Base-by-base conservation (phyloP, 169 alveolate species). In the Theileria orientalis region DNA sequence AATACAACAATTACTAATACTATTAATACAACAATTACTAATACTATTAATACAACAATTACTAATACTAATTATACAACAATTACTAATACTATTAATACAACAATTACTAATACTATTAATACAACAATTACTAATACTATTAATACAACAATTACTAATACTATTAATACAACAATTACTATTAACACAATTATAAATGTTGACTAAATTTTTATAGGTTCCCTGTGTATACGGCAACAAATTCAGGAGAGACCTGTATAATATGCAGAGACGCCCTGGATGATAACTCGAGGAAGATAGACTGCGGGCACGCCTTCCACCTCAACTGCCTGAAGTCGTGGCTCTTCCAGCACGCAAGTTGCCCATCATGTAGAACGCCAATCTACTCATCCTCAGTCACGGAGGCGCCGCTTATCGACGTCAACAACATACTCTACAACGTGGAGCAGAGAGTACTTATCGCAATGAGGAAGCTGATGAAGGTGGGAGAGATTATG, bases 221-320 rank as follows among this genome's bases (percentile, higher is more conserved):
- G 62, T 90, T 92, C 79, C 90, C 90, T 21, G 85, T 85, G 42
- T 94, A 96, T 9, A 86, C 95, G 74, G 60, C 87, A 70, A 90
- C 83, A 69, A 83, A 75, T 62, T n/a, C n/a, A n/a, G 92, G 69
- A 56, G 66, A 9, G 25, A 93, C 93, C 41, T 93, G 97, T 74
- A 93, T 93, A 49, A 92, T 93, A 49, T 93, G 97, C 76, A 78
- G 96, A 21, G 97, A 93, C 57, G 82, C 56, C 16, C 70, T 93
- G 27, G 79, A 80, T 44, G 92, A 85, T 13, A 94, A 91, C 29
- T 78, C 91, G 52, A 87, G 90, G 74, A 91, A 83, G 49, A 78
- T 93, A 21, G 91, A 92, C 2, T 93, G 97, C 68, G 88, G 94
- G n/a, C 97, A 93, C 70, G 79, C 92, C 23, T 92, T 91, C 66